A percentile compares a stretch with the other conserved stretches of the same genome.
phyloP scores from a whole-genome alignment of 2,329 filamentous ascomycete genomes.

The Metarhizium robertsii region DNA sequence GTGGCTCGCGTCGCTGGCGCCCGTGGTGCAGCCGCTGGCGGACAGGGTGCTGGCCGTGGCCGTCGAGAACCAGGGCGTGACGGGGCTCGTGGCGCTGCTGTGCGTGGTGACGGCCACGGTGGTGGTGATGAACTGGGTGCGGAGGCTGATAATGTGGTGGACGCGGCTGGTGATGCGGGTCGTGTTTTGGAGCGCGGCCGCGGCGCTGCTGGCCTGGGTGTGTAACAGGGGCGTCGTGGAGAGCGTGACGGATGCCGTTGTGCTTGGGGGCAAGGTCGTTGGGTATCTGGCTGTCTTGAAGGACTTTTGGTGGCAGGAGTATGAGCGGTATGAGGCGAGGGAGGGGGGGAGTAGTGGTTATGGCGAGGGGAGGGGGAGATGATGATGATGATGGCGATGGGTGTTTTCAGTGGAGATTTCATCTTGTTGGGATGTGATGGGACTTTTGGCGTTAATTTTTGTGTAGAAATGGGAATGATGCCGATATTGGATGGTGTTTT shows the following conservation, averaged over 20 bases:
- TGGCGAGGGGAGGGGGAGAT: neutral
- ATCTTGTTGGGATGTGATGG: neutral
- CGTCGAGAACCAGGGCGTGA: conserved; percentile 23
- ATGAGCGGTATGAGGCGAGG: conserved; percentile 25
- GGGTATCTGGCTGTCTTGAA: conserved; percentile 39
- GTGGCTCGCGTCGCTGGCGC: conserved; percentile 23
- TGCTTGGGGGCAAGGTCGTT: conserved; percentile 31
- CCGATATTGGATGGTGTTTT: no score
- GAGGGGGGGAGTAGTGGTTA: neutral
- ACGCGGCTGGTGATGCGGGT: conserved; percentile 55
- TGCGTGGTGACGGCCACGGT: conserved; percentile 42
- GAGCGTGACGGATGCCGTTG: conserved; percentile 48
- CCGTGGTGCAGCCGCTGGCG: conserved; percentile 33
- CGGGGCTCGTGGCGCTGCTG: conserved; percentile 23
- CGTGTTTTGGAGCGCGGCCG: conserved; percentile 53
- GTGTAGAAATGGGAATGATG: no score
- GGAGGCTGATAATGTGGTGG: conserved; percentile 68
- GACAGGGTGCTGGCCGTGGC: conserved; percentile 27
- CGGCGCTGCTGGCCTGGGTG: conserved; percentile 43
- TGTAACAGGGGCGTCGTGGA: conserved; percentile 59
- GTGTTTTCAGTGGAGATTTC: neutral
- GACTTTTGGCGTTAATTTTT: no score
- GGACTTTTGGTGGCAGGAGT: conserved; percentile 49
- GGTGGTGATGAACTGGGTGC: conserved; percentile 61
- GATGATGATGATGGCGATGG: neutral